Evolutionary conservation across 805 yeast genomes (phyloP).

Genomic region (Saccharomycopsis malanga): DNA sequence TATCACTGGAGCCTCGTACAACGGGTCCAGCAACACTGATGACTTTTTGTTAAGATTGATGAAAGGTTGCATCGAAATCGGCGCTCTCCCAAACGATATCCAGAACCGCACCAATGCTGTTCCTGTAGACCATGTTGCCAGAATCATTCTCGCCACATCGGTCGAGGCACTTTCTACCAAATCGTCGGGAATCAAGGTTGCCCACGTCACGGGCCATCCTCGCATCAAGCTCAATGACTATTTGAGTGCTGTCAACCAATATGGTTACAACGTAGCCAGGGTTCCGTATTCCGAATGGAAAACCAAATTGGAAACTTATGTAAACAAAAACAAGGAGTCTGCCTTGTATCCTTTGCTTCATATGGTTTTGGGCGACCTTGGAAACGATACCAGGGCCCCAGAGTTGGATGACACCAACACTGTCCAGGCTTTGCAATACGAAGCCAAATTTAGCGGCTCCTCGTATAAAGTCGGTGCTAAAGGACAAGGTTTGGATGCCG

Average conservation of each 20-base stretch:
- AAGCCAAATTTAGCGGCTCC: slow-evolving; percentile 50
- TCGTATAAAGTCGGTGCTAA: slow-evolving; percentile 22
- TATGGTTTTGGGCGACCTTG: slow-evolving; percentile 88
- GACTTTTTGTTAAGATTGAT: slow-evolving; percentile 91
- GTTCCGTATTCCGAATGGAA: slow-evolving; percentile 79
- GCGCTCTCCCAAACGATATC: slow-evolving; percentile 70
- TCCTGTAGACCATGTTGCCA: slow-evolving; percentile 97
- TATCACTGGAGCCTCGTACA: slow-evolving; percentile 75
- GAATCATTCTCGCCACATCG: slow-evolving; percentile 78
- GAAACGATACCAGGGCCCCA: slow-evolving; percentile 89
- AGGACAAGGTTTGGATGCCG: slow-evolving; percentile 69
- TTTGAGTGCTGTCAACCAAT: slow-evolving; percentile 53
- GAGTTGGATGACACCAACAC: slow-evolving; percentile 89
- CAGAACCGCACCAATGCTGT: slow-evolving; percentile 88
- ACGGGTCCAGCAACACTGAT: slow-evolving; percentile 92
- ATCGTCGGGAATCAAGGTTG: slow-evolving; percentile 42
- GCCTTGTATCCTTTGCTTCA: slow-evolving; percentile 92
- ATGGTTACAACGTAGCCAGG: slow-evolving; percentile 63
- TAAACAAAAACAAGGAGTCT: slow-evolving; percentile 55
- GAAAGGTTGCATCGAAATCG: slow-evolving; percentile 89
- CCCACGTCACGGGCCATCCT: slow-evolving; percentile 97
- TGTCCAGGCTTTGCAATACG: slow-evolving; percentile 54
- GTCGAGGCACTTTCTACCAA: slow-evolving; percentile 44
- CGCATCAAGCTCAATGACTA: slow-evolving; percentile 75
- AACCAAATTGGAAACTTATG: slow-evolving; percentile 63